A percentile compares a stretch with the other conserved stretches of the same genome.
phyloP scores from a whole-genome alignment of 2,329 filamentous ascomycete species.

The Ophiobolus disseminans region DNA sequence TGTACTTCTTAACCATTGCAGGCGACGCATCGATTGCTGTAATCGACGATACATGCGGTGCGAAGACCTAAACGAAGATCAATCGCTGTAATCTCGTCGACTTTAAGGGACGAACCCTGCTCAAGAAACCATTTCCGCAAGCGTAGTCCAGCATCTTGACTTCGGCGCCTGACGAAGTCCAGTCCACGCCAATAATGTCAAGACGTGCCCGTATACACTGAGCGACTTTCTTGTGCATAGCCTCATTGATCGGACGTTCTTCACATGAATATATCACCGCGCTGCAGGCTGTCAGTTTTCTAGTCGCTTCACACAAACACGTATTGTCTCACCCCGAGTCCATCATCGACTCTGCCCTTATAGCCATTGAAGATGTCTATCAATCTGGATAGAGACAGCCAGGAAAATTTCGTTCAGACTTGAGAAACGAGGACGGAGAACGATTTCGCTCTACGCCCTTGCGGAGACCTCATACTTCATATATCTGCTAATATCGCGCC shows the following conservation, averaged over 20 bases:
- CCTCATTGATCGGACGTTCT: constrained; percentile 12
- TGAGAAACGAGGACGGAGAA: too few species aligned
- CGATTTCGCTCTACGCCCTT: too few species aligned
- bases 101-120: not conserved
- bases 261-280: constrained; percentile 13
- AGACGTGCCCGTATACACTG: not conserved
- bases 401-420: too few species aligned
- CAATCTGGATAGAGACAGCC: too few species aligned
- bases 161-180: not conserved
- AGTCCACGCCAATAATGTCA: not conserved
- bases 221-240: not conserved
- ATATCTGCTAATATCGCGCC: too few species aligned
- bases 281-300: not conserved
- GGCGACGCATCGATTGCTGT: constrained; percentile 11
- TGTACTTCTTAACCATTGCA: constrained; percentile 11
- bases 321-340: too few species aligned
- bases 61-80: constrained; percentile 5
- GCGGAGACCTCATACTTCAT: too few species aligned
- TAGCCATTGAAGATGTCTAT: too few species aligned
- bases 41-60: constrained; percentile 9
- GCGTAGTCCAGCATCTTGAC: constrained; percentile 16
- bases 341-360: too few species aligned
- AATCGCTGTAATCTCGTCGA: not conserved
- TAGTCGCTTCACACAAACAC: too few species aligned
- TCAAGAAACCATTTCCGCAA: constrained; percentile 11